Percentiles rank a stretch among this genome's conserved stretches.
phyloP scores from a whole-genome alignment of 2,329 filamentous ascomycete species.

The Penicillium sp. region DNA sequence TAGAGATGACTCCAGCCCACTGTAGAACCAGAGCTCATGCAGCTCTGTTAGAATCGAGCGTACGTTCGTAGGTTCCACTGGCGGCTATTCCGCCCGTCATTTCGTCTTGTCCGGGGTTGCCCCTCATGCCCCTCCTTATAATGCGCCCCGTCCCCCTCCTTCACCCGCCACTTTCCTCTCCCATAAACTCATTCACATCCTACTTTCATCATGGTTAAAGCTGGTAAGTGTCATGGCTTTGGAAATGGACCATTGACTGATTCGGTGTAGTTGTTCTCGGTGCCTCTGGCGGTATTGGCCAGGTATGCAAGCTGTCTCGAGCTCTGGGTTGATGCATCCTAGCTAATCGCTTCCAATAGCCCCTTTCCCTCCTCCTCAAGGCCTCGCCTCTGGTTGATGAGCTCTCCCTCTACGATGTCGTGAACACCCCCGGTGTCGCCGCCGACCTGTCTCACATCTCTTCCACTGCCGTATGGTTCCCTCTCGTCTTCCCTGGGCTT shows the following conservation, averaged over 20 bases:
- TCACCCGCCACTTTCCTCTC: slow-evolving; percentile 3
- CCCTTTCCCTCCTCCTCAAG: slow-evolving; percentile 94
- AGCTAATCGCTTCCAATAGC: slow-evolving; percentile 49
- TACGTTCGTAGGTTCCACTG: neutral
- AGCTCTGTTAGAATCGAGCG: too few relatives aligned
- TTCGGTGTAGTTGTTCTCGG: slow-evolving; percentile 66
- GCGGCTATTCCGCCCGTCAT: neutral
- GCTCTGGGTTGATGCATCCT: neutral
- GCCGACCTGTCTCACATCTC: slow-evolving; percentile 97
- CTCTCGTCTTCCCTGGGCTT: neutral
- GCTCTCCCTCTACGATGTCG: slow-evolving; percentile 97
- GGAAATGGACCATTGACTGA: slow-evolving; percentile 1
- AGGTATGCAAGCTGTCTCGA: slow-evolving; percentile 55
- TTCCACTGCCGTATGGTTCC: slow-evolving; percentile 64
- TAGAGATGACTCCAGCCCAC: slow-evolving; percentile 12
- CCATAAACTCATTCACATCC: slow-evolving; percentile 3
- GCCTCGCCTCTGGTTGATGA: slow-evolving; percentile 79
- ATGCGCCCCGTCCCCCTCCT: slow-evolving; percentile 2
- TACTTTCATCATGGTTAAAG: slow-evolving; percentile 45
- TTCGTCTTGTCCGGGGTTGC: slow-evolving; percentile 12
- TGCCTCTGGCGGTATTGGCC: slow-evolving; percentile 96
- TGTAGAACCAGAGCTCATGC: too few relatives aligned
- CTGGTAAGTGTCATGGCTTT: slow-evolving; percentile 27
- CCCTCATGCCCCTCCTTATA: slow-evolving; percentile 12
- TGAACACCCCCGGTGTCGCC: slow-evolving; percentile 94